These are phyloP conservation scores for Torulaspora franciscae DNA, from an alignment of 805 yeast species.

Conservation along the genomic window DNA sequence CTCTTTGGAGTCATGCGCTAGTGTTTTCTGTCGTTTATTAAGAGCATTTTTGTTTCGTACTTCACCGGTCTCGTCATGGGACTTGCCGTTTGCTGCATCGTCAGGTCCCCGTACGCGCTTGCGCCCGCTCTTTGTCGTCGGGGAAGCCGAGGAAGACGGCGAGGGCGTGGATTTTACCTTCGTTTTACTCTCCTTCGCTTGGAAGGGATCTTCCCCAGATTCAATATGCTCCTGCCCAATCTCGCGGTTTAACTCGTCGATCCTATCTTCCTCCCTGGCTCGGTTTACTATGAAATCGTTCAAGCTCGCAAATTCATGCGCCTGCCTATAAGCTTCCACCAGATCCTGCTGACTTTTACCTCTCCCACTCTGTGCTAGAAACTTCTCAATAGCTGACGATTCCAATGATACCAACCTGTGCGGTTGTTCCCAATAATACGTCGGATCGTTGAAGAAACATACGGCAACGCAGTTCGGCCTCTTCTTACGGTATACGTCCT, in stretches of 20 bases:
- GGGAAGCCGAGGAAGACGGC: neutral
- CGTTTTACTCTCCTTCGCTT: constrained; percentile 13
- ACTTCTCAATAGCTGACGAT: constrained; percentile 14
- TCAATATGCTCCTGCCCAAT: constrained; percentile 16
- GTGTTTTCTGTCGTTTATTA: neutral
- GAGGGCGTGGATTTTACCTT: constrained; percentile 7
- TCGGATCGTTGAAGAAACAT: constrained; percentile 36
- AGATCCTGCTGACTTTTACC: constrained; percentile 20
- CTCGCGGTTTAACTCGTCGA: constrained; percentile 17
- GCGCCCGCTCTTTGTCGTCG: neutral
- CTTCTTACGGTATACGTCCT: constrained; percentile 28
- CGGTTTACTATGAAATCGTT: constrained; percentile 25
- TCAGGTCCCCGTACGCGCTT: neutral
- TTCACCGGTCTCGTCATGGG: neutral
- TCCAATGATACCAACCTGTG: constrained; percentile 22
- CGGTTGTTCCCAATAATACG: constrained; percentile 36
- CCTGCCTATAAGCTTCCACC: constrained; percentile 30
- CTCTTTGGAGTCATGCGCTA: neutral
- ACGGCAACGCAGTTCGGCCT: constrained; percentile 30
- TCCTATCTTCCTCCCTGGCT: constrained; percentile 26
- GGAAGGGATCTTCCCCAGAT: constrained; percentile 32
- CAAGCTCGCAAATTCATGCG: constrained; percentile 22
- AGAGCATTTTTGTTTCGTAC: constrained; percentile 2
- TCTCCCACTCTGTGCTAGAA: constrained; percentile 16
- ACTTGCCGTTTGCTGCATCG: neutral